These are phyloP conservation scores for Agaricus bisporus DNA, from an alignment of 768 basidiomycete genomes.

Conservation along the genomic window DNA sequence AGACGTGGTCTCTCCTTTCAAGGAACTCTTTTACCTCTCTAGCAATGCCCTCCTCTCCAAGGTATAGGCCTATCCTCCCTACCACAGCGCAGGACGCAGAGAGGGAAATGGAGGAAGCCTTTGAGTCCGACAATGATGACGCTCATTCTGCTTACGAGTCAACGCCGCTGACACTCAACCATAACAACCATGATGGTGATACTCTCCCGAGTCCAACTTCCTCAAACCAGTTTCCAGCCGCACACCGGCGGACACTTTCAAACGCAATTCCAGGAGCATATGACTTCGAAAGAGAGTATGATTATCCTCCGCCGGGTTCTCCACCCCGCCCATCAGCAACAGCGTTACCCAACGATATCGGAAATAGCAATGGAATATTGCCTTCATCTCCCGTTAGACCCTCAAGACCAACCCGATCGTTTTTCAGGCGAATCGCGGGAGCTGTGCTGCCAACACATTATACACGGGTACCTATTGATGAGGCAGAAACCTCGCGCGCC, in stretches of 20 bases:
- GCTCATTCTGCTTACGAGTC: constrained; percentile 33
- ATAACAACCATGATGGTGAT: background rate
- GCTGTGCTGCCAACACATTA: constrained; percentile 65
- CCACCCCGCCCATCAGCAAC: constrained; percentile 54
- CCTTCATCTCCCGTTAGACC: constrained; percentile 41
- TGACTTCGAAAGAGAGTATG: constrained; percentile 77
- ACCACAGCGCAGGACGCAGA: constrained; percentile 38
- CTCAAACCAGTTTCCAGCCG: background rate
- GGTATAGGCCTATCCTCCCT: constrained; percentile 15
- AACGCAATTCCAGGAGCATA: constrained; percentile 43
- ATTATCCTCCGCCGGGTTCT: constrained; percentile 73
- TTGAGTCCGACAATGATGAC: constrained; percentile 58
- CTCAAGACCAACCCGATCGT: constrained; percentile 36
- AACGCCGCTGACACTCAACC: constrained; percentile 29
- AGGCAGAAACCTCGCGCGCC: constrained; percentile 24
- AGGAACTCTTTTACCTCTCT: background rate
- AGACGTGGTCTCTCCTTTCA: background rate
- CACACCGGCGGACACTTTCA: constrained; percentile 11
- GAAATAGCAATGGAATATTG: constrained; percentile 67
- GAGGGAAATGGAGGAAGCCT: constrained; percentile 74
- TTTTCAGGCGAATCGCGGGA: constrained; percentile 55
- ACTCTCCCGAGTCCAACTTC: constrained; percentile 12
- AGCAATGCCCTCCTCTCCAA: constrained; percentile 5
- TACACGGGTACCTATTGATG: constrained; percentile 36
- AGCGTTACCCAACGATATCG: constrained; percentile 61